Base-by-base conservation (phyloP, 768 basidiomycete genomes). In the Artomyces pyxidatus region DNA sequence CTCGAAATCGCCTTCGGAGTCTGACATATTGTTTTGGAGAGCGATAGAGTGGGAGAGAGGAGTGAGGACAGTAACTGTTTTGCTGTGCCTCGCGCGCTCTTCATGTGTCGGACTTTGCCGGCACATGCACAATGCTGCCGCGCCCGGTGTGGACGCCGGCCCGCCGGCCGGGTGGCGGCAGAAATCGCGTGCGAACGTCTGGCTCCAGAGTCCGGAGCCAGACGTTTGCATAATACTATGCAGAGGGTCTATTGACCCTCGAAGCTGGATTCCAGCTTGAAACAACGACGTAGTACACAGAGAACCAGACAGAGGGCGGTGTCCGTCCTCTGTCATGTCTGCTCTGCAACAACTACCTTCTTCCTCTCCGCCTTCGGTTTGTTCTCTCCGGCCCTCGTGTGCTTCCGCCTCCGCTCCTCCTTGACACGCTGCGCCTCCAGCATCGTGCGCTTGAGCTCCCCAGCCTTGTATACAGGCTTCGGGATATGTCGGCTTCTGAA, bases 361-460 rank as follows among this genome's bases (percentile, higher is more conserved):
- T 92, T 93, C 67, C 85, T 79, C 74, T 93, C 93, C 35, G 92
- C 80, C 62, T 86, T 89, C 8, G 95, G 95, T 61, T 92, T 96
- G 66, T 66, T 78, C 63, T 83, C 81, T 38, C 92, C 93, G 11
- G 80, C 81, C 23, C 91, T 76, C 6, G 94, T 86, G 64, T 98
- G 95, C 61, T 83, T 85, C 63, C 94, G 72, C 54, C 95, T 74
- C 55, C 93, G 78, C 63, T 97, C 94, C 60, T 99, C 93, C 70
- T 96, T 97, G 75, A 86, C 88, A 49, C 85, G 78, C 37, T 74
- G 73, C 3, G 92, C 84, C 26, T 93, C 93, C 61, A 95, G 64
- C 94, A 98, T 97, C 37, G 91, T 90, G 50, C 81, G 75, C 68
- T 96, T 94, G 70, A 96, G 83, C 61, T 85, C 81, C 35, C 78